phyloP scores from a whole-genome alignment of 2,329 filamentous ascomycete genomes.

The Pseudocercospora macadamiae region DNA sequence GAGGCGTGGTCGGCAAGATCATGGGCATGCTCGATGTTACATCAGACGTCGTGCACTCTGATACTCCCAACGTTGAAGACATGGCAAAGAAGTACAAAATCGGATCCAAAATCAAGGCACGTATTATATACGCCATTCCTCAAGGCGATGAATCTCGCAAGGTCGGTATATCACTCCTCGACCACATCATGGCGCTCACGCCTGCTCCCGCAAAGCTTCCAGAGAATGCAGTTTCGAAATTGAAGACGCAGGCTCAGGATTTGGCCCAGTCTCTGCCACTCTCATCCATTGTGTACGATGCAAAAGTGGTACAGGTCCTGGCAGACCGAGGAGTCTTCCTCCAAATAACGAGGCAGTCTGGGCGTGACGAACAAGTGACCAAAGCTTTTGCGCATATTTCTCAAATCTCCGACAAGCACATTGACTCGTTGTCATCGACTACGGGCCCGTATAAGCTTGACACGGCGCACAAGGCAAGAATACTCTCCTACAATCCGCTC shows the following conservation, averaged over 20 bases:
- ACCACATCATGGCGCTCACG: conserved; percentile 75
- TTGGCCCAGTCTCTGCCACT: conserved; percentile 62
- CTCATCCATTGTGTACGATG: conserved; percentile 76
- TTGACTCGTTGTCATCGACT: conserved; percentile 77
- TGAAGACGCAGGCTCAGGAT: conserved; percentile 30
- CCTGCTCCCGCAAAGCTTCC: conserved; percentile 43
- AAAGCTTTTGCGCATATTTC: conserved; percentile 88
- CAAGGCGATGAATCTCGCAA: conserved; percentile 72
- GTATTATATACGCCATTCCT: conserved; percentile 87
- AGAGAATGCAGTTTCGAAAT: conserved; percentile 34
- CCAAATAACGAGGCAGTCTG: conserved; percentile 56
- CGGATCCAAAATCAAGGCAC: conserved; percentile 80
- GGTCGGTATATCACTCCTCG: conserved; percentile 82
- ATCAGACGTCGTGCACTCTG: conserved; percentile 87
- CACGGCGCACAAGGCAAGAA: conserved; percentile 76
- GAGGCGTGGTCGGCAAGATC: conserved; percentile 84
- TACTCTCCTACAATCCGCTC: conserved; percentile 83
- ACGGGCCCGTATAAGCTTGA: conserved; percentile 78
- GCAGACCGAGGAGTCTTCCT: conserved; percentile 80
- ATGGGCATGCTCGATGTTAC: conserved; percentile 91
- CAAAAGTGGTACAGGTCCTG: conserved; percentile 79
- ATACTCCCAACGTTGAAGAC: conserved; percentile 67
- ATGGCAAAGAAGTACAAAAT: conserved; percentile 78
- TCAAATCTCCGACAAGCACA: conserved; percentile 82
- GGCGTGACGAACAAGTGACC: conserved; percentile 11